Evolutionary conservation across 495 filamentous ascomycete genomes (phyloP), one percentile per base, ranked within the genome.

Genomic region (Ramalina intermedia): DNA sequence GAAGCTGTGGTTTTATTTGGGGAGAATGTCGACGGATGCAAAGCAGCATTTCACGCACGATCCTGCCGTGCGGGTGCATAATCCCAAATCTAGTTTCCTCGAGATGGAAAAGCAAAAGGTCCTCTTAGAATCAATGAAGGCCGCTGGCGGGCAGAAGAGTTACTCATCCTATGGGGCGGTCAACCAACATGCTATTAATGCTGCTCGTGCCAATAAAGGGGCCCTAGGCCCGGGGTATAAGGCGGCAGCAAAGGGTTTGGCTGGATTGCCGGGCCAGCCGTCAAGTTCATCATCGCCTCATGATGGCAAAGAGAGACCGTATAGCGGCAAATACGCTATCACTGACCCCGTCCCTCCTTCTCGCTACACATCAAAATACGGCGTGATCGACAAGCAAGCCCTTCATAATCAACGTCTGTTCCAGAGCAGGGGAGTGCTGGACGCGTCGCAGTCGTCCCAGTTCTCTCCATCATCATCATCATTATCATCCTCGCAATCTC

Each of bases 31-130:
- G 41, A 96, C 91, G 17, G 91, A 98, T 60, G 83, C 87, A 58
- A 88, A 81, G 65, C 82, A 86, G 40, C 85, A 94, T 60, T 98
- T 87, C 69, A 94, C 91, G 26, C 83, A 91, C 54, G 81, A 93
- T 68, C 78, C 73, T 51, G 66, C 66, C 37, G 79, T 74, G 41
- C 53, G 67, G 51, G 58, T 74, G 60, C 72, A 76, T 64, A 75
- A 81, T 60, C 68, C 68, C 49, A 68, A 66, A 51, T 69, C 74
- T 50, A 80, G 75, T 67, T 74, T 80, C 69, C 64, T 78, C 43
- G 72, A 76, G 55, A 72, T 65, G 56, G 66, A 47, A 35, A 47
- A 47, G 37, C 44, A 36, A 37, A 47, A 47, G 29, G 14, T 36
- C 5, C 17, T 47, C 4, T 27, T 16, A 13, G 29, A 47, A 13